A percentile compares a stretch with the other conserved stretches of the same genome.
Evolutionary conservation across 2,329 filamentous ascomycete species (phyloP).

Genomic region (Pyricularia sp.): DNA sequence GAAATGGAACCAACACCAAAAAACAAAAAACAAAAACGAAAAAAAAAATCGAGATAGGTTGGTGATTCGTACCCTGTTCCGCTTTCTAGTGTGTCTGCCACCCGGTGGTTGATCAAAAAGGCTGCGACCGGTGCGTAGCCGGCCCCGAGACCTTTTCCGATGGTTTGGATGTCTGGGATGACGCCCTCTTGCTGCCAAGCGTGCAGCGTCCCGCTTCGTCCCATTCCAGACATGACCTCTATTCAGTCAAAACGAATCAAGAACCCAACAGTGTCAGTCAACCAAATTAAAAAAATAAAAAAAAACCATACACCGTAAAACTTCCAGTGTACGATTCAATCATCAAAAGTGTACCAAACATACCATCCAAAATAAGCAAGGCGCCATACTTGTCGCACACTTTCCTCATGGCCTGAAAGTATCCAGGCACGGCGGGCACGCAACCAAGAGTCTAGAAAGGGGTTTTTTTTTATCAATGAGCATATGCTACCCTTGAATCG

Average conservation of each 20-base stretch:
- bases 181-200: conserved; percentile 50
- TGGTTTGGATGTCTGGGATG: conserved; percentile 45
- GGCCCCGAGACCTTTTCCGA: conserved; percentile 50
- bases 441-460: conserved; percentile 32
- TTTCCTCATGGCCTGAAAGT: conserved; percentile 36
- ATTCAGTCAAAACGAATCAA: not conserved
- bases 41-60: not conserved
- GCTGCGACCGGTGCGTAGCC: conserved; percentile 49
- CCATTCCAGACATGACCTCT: conserved; percentile 56
- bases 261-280: not conserved
- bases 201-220: conserved; percentile 47
- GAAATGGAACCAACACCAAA: not conserved
- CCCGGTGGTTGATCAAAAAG: conserved; percentile 36
- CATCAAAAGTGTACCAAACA: not conserved
- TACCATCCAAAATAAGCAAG: conserved; percentile 36
- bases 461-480: not conserved
- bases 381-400: conserved; percentile 43
- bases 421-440: conserved; percentile 35
- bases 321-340: not conserved
- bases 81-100: conserved; percentile 32
- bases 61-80: conserved; percentile 17
- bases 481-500: not conserved
- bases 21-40: not conserved
- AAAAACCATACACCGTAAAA: not conserved
- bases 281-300: not conserved